A percentile compares a stretch with the other conserved stretches of the same genome.
Evolutionary conservation across 768 basidiomycete genomes (phyloP).

Genomic region (Galerina sulciceps): DNA sequence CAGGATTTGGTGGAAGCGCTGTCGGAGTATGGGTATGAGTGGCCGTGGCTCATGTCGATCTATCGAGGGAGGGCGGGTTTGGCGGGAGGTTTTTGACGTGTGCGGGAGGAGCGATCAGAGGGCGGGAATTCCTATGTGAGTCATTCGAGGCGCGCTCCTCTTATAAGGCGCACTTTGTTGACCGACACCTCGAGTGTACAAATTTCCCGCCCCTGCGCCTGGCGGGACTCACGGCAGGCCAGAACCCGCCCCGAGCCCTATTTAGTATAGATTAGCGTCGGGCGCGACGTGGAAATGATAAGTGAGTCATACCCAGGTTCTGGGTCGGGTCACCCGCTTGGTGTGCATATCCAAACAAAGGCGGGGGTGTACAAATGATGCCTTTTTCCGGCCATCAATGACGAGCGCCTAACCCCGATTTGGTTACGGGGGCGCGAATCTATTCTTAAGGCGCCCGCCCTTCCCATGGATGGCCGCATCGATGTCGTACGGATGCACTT

Average conservation of each 20-base stretch:
- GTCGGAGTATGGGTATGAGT: not conserved
- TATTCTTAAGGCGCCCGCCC: not conserved
- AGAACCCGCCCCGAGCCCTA: not conserved
- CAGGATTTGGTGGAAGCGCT: not conserved
- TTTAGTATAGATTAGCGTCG: not conserved
- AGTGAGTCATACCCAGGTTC: constrained; percentile 5
- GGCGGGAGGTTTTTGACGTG: not conserved
- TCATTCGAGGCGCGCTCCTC: constrained; percentile 3
- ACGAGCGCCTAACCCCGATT: constrained; percentile 3
- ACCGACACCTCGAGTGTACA: not conserved
- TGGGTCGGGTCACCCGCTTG: not conserved
- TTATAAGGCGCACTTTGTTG: constrained; percentile 8
- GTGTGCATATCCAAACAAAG: not conserved
- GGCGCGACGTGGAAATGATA: not conserved
- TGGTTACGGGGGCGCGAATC: not conserved
- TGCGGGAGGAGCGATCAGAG: not conserved
- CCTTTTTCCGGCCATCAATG: not conserved
- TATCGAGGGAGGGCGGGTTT: not conserved
- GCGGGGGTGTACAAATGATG: constrained; percentile 3
- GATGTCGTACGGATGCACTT: no score
- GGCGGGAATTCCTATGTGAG: constrained; percentile 6
- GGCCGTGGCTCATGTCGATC: not conserved
- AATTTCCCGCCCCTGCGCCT: not conserved
- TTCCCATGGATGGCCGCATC: no score
- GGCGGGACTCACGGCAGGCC: not conserved